phyloP scores from a whole-genome alignment of 345 rosid genomes.

The Citrus unshiu region DNA sequence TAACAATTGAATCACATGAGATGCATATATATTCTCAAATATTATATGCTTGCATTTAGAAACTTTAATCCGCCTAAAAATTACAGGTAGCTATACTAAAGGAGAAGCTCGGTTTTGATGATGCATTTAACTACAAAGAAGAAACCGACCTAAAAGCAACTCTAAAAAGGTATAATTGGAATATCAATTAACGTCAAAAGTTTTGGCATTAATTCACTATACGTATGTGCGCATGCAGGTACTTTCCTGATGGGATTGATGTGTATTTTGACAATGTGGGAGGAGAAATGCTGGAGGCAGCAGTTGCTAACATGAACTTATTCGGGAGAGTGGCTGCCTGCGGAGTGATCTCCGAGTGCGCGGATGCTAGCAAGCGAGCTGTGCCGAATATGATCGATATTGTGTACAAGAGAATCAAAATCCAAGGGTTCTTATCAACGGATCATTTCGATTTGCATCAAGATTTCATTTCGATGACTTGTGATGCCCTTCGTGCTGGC shows the following conservation, averaged over 20 bases:
- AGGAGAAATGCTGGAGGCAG: constrained; percentile 47
- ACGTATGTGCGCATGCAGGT: constrained; percentile 11
- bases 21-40: neutral
- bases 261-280: constrained; percentile 64
- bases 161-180: constrained; percentile 18
- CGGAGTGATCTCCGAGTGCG: constrained; percentile 45
- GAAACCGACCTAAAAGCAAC: constrained; percentile 33
- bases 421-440: constrained; percentile 34
- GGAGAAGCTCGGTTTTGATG: constrained; percentile 46
- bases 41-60: neutral
- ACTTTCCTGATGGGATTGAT: constrained; percentile 51
- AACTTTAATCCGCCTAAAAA: neutral
- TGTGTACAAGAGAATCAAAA: constrained; percentile 40
- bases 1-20: too few species aligned
- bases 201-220: too few species aligned
- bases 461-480: constrained; percentile 40
- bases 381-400: constrained; percentile 36
- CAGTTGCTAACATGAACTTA: neutral
- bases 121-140: constrained; percentile 50
- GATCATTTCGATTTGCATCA: constrained; percentile 26
- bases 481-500: constrained; percentile 28
- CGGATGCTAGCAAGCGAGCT: constrained; percentile 22
- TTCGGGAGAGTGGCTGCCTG: constrained; percentile 46
- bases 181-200: too few species aligned
- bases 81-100: constrained; percentile 35